These are phyloP conservation scores for Zalerion maritima DNA, from an alignment of 495 filamentous ascomycete species.

Conservation along the genomic window DNA sequence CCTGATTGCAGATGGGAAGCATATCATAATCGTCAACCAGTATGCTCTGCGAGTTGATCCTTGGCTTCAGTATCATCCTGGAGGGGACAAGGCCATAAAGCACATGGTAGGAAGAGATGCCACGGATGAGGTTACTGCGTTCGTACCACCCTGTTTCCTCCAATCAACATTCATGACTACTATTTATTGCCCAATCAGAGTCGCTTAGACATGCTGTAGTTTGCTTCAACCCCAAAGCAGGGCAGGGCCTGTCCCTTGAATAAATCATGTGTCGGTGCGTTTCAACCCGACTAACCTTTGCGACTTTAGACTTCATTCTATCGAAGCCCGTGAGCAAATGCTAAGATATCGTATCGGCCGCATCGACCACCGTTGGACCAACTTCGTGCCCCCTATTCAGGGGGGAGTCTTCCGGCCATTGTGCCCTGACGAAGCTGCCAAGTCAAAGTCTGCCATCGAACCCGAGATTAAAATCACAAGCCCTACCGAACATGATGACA, in stretches of 20 bases:
- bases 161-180: background rate
- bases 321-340: conserved; percentile 65
- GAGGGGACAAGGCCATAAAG: conserved; percentile 79
- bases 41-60: conserved; percentile 76
- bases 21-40: conserved; percentile 65
- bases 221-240: too few relatives aligned
- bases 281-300: background rate
- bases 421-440: conserved; percentile 17
- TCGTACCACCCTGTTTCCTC: conserved; percentile 23
- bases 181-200: background rate
- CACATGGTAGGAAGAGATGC: conserved; percentile 97
- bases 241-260: conserved; percentile 1
- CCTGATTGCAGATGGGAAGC: conserved; percentile 72
- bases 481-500: too few relatives aligned
- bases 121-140: conserved; percentile 89
- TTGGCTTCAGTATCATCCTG: conserved; percentile 81
- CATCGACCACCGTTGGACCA: conserved; percentile 69
- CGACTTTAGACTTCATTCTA: conserved; percentile 59
- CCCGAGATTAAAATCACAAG: too few relatives aligned
- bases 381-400: conserved; percentile 86
- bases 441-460: too few relatives aligned
- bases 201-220: too few relatives aligned
- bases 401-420: conserved; percentile 67
- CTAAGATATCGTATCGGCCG: conserved; percentile 68
- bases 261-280: background rate